A percentile compares a stretch with the other conserved stretches of the same genome.
Conservation (phyloP, 257 asterid species). For the Scutellaria minor region DNA sequence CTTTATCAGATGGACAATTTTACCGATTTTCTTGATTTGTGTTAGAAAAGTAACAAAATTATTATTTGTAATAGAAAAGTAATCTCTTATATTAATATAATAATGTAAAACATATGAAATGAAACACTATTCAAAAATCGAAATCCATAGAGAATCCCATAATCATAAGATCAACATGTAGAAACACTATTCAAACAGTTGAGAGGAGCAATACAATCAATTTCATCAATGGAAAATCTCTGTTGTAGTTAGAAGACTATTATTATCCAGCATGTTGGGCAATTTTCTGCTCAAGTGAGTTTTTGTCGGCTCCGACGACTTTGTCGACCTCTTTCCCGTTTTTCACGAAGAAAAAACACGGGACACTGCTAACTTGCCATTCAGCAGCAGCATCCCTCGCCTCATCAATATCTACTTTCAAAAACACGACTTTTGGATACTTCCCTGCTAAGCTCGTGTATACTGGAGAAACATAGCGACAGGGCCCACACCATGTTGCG, state of each 20-base stretch:
- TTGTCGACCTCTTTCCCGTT: constrained; percentile 68
- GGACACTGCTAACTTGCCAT: constrained; percentile 68
- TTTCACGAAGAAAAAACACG: constrained; percentile 66
- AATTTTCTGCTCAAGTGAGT: constrained; percentile 59
- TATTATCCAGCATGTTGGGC: constrained; percentile 50
- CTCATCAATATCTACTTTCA: constrained; percentile 75
- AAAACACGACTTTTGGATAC: constrained; percentile 57
- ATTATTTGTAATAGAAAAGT: no score
- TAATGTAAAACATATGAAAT: not conserved
- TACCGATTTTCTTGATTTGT: no score
- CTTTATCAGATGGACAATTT: no score
- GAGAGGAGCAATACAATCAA: not conserved
- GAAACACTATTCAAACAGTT: constrained; percentile 13
- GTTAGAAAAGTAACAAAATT: no score
- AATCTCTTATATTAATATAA: no score
- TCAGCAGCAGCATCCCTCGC: constrained; percentile 57
- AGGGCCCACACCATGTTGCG: constrained; percentile 89
- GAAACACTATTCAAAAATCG: not conserved
- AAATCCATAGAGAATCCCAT: not conserved
- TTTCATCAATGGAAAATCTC: constrained; percentile 4
- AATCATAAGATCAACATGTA: not conserved
- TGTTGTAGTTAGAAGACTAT: not conserved
- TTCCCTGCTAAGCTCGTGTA: constrained; percentile 56
- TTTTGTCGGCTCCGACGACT: constrained; percentile 58
- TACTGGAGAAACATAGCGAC: constrained; percentile 63